Conservation (phyloP, 2,329 filamentous ascomycete species). For the Didymella lethalis region DNA sequence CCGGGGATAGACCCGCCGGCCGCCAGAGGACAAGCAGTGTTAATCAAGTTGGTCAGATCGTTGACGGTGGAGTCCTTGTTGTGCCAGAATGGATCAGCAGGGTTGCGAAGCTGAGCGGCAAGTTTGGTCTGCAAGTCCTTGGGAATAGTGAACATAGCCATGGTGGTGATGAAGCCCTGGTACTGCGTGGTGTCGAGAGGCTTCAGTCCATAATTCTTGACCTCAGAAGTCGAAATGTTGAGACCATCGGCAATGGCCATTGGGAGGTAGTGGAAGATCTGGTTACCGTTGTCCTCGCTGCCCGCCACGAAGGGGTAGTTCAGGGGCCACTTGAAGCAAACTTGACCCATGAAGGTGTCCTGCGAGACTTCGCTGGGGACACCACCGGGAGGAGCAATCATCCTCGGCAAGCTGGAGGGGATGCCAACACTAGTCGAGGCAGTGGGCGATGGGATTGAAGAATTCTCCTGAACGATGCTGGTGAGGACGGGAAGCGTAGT, state of each 20-base stretch:
- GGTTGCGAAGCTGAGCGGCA: constrained; percentile 72
- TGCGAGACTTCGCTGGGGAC: constrained; percentile 62
- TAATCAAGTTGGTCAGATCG: constrained; percentile 81
- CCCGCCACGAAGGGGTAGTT: constrained; percentile 85
- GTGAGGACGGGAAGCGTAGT: constrained; percentile 63
- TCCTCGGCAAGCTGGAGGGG: constrained; percentile 73
- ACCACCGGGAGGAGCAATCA: constrained; percentile 75
- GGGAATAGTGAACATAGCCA: constrained; percentile 65
- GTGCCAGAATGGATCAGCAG: constrained; percentile 77
- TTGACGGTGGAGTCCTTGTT: constrained; percentile 70
- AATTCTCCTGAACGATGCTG: constrained; percentile 67
- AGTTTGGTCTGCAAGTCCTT: constrained; percentile 63
- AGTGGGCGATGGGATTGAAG: constrained; percentile 55
- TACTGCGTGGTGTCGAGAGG: constrained; percentile 75
- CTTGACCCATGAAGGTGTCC: constrained; percentile 76
- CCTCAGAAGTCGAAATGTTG: constrained; percentile 55
- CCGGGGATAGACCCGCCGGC: constrained; percentile 55
- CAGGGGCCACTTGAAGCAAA: constrained; percentile 81
- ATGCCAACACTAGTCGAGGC: constrained; percentile 59
- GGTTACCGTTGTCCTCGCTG: constrained; percentile 72
- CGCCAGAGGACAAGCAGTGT: constrained; percentile 78
- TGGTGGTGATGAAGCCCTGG: constrained; percentile 81
- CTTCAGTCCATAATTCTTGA: constrained; percentile 74
- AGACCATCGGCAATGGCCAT: constrained; percentile 73
- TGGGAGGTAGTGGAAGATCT: constrained; percentile 84